Evolutionary conservation across 2,329 filamentous ascomycete genomes (phyloP), one percentile per base, ranked within the genome.

Genomic region (Aspergillus clavatus): DNA sequence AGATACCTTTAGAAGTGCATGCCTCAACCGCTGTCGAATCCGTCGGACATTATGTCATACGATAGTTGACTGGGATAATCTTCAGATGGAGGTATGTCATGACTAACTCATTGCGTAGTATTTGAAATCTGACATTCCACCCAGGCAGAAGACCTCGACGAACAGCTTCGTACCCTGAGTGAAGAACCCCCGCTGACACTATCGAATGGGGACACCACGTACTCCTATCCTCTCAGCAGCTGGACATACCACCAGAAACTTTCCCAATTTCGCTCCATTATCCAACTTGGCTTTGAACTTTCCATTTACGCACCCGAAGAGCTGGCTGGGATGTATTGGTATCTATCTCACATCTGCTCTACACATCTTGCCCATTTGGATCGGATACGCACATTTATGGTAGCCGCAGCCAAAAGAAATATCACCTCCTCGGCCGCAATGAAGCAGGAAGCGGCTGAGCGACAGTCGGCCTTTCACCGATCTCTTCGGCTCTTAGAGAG

Each of bases 221-320:
- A 80, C 60, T 77, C 83, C 0, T 84, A 87, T 42, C 83, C 89
- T 0, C 75, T 97, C 0, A 89, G 87, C 1, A 89, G 86, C 3
- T 98, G 93, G 93, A 81, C 84, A 0, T 94, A 91, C 58, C 79
- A 90, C 48, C 87, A 95, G 68, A 97, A 96, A 66, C 76, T 96
- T n/a, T 81, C 80, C 23, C 81, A 91, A 59, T 88, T 96, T 77
- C 85, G 91, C 62, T 86, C 83, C 74, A 84, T 94, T 37, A 77
- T 96, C 12, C 87, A 96, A 61, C 81, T 96, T 24, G 93, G 94
- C 10, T 97, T 98, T 65, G 93, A 98, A 67, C 82, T 96, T 10
- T 84, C 91, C 35, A 80, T 95, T 7, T 97, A 97, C 66, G 83
- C 91, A 42, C 77, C 82, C 0, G 86, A 95, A 63, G 93, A 98